Base-by-base conservation (phyloP, 2,329 filamentous ascomycete genomes). In the Bertia moriformis region DNA sequence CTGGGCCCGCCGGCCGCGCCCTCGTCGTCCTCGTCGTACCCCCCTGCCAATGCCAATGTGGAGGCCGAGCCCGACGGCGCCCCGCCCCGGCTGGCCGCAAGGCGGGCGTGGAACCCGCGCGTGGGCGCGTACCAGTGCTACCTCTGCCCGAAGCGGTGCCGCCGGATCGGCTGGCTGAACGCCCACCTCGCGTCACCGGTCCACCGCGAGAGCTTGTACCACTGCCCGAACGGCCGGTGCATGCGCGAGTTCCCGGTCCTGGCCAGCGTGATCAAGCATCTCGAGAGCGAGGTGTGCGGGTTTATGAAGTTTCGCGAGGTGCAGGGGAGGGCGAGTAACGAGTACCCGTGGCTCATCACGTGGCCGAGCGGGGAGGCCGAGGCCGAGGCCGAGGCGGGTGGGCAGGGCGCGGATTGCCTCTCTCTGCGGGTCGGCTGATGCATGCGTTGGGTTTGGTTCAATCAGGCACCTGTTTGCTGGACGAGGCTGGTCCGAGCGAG, bases 231-330 rank as follows among this genome's bases (percentile, higher is more conserved):
- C 3, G 36, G 20, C 1, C 3, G 3, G 12, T 66, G 62, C 40
- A 18, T 41, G 1, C 45, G 35, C 13, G 53, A 66, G 10, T 66
- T 65, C 41, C 60, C 48, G 38, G 58, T 50, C 1, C 43, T 67
- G 4, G 61, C 59, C 1, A 55, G 45, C 1, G 42, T 61, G 4
- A 52, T 65, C 43, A 63, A 61, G 40, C 62, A 66, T 32, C 44
- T 63, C 13, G 63, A 67, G 47, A 65, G 61, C 45, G 61, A 65
- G 44, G 44, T 44, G 3, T 67, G 63, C 39, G 50, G 54, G 3
- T 58, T 46, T 24, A 59, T 57, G 42, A 51, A 55, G 3, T 64
- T 66, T 37, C 48, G 55, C 15, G 48, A 45, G 1, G 56, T 62
- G 3, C 57, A 62, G 48, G n/a, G n/a, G n/a, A n/a, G n/a, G n/a